phyloP scores from a whole-genome alignment of 495 filamentous ascomycete species.

The Penicillium paradoxum region DNA sequence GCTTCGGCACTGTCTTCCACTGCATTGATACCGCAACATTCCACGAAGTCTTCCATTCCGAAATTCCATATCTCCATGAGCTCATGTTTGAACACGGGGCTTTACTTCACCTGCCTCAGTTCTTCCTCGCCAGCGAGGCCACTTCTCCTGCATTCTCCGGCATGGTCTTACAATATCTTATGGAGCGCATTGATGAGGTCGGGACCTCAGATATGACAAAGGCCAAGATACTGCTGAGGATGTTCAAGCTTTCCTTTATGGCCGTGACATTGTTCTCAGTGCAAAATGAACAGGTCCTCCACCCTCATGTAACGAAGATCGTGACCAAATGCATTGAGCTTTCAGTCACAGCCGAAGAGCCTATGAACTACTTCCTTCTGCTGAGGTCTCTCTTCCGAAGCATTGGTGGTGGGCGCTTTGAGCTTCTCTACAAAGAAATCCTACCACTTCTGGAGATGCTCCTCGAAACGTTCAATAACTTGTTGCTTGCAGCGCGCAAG shows the following conservation, averaged over 20 bases:
- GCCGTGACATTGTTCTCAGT: conserved; percentile 91
- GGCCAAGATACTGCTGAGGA: conserved; percentile 83
- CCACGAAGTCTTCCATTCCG: conserved; percentile 95
- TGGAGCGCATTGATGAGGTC: conserved; percentile 92
- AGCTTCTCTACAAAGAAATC: conserved; percentile 97
- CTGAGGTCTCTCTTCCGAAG: conserved; percentile 89
- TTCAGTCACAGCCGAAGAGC: conserved; percentile 90
- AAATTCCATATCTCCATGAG: conserved; percentile 92
- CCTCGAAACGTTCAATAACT: conserved; percentile 91
- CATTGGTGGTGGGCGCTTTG: conserved; percentile 95
- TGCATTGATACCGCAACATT: conserved; percentile 98
- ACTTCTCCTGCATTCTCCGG: conserved; percentile 96
- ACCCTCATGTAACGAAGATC: conserved; percentile 94
- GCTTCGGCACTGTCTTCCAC: conserved; percentile 96
- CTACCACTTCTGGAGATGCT: conserved; percentile 94
- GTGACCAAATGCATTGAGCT: conserved; percentile 94
- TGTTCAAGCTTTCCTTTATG: conserved; percentile 99
- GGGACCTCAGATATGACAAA: conserved; percentile 85
- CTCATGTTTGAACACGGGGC: conserved; percentile 97
- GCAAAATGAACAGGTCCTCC: conserved; percentile 91
- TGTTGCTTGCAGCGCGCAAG: conserved; percentile 83
- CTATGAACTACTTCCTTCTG: conserved; percentile 97
- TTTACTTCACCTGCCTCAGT: conserved; percentile 91
- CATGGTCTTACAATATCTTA: conserved; percentile 94
- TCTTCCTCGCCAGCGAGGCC: conserved; percentile 95